phyloP scores from a whole-genome alignment of 805 yeast species.

The Cyberlindnera saturnus region DNA sequence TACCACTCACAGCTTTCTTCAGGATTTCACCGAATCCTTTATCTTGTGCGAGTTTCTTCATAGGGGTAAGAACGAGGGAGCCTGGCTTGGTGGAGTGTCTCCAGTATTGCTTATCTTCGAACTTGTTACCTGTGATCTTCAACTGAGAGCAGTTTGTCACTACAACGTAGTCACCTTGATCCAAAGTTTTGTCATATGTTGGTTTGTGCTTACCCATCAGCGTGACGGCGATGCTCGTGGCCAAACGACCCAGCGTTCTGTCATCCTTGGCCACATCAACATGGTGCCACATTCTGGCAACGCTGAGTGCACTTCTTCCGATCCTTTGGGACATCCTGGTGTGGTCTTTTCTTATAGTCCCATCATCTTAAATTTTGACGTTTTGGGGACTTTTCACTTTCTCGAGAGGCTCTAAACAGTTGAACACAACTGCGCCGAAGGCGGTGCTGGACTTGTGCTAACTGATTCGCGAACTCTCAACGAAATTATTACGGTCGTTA shows the following conservation, averaged over 20 bases:
- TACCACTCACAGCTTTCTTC: constrained; percentile 84
- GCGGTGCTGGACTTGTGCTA: too few species aligned
- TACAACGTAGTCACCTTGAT: constrained; percentile 94
- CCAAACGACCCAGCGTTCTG: constrained; percentile 88
- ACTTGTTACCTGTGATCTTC: constrained; percentile 79
- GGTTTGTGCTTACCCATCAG: constrained; percentile 98
- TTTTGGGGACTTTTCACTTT: background rate
- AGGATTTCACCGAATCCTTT: constrained; percentile 87
- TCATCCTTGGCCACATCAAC: constrained; percentile 81
- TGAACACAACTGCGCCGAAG: too few species aligned
- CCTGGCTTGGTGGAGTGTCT: constrained; percentile 90
- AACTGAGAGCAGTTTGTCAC: constrained; percentile 86
- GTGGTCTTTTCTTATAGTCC: background rate
- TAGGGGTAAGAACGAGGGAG: constrained; percentile 71
- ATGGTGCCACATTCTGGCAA: constrained; percentile 92
- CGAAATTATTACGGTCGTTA: too few species aligned
- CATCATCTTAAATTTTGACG: background rate
- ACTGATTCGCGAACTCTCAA: too few species aligned
- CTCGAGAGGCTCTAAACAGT: background rate
- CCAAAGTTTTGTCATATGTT: constrained; percentile 66
- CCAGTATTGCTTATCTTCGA: constrained; percentile 79
- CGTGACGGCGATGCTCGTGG: constrained; percentile 80
- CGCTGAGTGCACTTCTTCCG: constrained; percentile 56
- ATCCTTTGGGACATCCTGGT: constrained; percentile 22
- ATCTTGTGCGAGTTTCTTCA: constrained; percentile 69